phyloP scores from a whole-genome alignment of 2,329 filamentous ascomycete species.

The Pleoardoris graminearum region DNA sequence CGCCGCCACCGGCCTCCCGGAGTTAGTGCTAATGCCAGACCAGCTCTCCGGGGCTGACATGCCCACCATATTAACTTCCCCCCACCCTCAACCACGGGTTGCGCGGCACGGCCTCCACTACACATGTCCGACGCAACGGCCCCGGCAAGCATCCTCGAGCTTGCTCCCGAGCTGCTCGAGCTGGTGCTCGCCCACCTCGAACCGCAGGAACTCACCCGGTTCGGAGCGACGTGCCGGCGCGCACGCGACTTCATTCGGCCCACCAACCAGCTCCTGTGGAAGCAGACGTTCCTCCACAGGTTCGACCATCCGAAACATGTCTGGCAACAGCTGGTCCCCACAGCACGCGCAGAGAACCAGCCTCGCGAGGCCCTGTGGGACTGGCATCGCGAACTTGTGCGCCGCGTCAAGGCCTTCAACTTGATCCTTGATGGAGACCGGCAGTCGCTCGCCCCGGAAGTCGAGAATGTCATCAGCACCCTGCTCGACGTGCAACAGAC shows the following conservation, averaged over 20 bases:
- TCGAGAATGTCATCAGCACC: constrained; percentile 15
- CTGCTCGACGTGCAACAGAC: constrained; percentile 26
- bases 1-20: neutral
- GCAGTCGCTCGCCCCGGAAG: neutral
- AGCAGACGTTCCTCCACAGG: constrained; percentile 20
- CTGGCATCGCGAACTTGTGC: constrained; percentile 20
- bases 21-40: too few species aligned
- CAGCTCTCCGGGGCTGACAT: neutral
- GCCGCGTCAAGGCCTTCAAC: constrained; percentile 16
- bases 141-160: neutral
- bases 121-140: neutral
- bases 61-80: neutral
- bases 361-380: constrained; percentile 22
- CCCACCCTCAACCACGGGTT: neutral
- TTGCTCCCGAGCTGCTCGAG: constrained; percentile 26
- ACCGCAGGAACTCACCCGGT: constrained; percentile 18
- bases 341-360: constrained; percentile 20
- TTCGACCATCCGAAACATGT: constrained; percentile 28
- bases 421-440: constrained; percentile 8
- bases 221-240: constrained; percentile 20
- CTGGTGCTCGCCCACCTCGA: constrained; percentile 21
- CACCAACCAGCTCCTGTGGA: constrained; percentile 27
- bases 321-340: constrained; percentile 18
- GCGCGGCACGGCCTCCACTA: neutral
- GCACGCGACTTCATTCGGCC: constrained; percentile 22